phyloP scores from a whole-genome alignment of 2,329 filamentous ascomycete genomes.

The Scedosporium apiospermum region DNA sequence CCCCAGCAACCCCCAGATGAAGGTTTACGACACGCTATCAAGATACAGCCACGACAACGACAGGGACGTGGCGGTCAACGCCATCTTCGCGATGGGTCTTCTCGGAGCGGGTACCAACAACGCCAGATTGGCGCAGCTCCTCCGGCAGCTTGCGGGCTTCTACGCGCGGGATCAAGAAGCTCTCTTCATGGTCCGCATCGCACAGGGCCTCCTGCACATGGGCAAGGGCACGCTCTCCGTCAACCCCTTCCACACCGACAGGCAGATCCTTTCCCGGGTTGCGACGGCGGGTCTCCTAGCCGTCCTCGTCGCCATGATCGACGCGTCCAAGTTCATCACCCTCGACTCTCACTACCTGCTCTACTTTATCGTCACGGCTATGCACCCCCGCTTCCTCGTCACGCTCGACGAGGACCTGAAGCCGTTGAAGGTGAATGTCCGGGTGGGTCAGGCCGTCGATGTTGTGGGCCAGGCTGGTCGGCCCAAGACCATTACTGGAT shows the following conservation, averaged over 20 bases:
- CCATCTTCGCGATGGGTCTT: constrained; percentile 98
- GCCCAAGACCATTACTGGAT: constrained; percentile 97
- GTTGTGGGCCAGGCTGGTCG: constrained; percentile 94
- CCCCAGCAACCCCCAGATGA: constrained; percentile 99
- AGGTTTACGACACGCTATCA: constrained; percentile 96
- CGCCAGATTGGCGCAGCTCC: constrained; percentile 84
- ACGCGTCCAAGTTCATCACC: constrained; percentile 76
- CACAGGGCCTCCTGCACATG: constrained; percentile 96
- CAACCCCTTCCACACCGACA: constrained; percentile 98
- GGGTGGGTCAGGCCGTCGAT: constrained; percentile 95
- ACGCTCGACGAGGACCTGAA: constrained; percentile 92
- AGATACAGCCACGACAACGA: constrained; percentile 98
- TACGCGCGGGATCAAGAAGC: constrained; percentile 96
- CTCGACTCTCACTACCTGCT: constrained; percentile 76
- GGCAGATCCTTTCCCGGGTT: constrained; percentile 88
- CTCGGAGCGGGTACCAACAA: constrained; percentile 97
- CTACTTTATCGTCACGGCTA: constrained; percentile 93
- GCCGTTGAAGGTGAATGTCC: constrained; percentile 89
- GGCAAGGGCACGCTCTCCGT: constrained; percentile 95
- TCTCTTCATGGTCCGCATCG: constrained; percentile 98
- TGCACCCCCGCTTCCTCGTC: constrained; percentile 93
- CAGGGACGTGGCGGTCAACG: constrained; percentile 94
- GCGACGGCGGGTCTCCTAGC: constrained; percentile 82
- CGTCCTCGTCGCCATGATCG: constrained; percentile 87
- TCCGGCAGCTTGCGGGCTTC: constrained; percentile 92